Evolutionary conservation across 2,329 filamentous ascomycete species (phyloP), one percentile per base, ranked within the genome.

Genomic region (Neocatenulostroma microsporum): DNA sequence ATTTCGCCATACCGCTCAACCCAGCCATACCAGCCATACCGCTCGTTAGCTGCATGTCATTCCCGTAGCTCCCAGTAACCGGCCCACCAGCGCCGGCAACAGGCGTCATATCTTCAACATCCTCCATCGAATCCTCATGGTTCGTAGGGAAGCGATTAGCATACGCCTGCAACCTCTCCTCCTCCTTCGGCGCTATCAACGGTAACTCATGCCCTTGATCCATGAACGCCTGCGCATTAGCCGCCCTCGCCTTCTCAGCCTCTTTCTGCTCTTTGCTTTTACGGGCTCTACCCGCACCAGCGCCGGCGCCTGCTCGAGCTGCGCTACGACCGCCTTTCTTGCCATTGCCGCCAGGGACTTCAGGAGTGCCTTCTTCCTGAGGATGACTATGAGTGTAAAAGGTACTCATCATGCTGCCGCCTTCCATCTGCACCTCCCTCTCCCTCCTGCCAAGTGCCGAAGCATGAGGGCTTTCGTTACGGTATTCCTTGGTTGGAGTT

Each of bases 171-270:
- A 70, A 45, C 44, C 68, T 58, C 58, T 66, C 55, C 56, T 78
- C 69, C 58, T 80, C 74, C 48, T 72, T 74, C 2, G 75, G 74
- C 9, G 73, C 72, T 44, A 78, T 71, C 21, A 63, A 64, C 1
- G 78, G 77, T 14, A 83, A 69, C 48, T 86, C 82, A 48, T 86
- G 78, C 37, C 84, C 83, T 34, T 83, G 81, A 50, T 89, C 84
- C 31, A 88, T 62, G 13, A 84, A 86, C 43, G 84, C 83, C 58
- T 94, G 89, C 5, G 86, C 89, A 40, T 85, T 84, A 48, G 89
- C 86, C 19, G 89, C 89, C 14, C 82, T 82, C 54, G 79, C 75
- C 53, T 80, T 81, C 53, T 81, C 77, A 14, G 76, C 76, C 53
- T 78, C 74, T 55, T 80, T 81, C 61, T 80, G 76, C 53, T 80